Base-by-base conservation (phyloP, 2,329 filamentous ascomycete species). In the Ophiostoma quercus region DNA sequence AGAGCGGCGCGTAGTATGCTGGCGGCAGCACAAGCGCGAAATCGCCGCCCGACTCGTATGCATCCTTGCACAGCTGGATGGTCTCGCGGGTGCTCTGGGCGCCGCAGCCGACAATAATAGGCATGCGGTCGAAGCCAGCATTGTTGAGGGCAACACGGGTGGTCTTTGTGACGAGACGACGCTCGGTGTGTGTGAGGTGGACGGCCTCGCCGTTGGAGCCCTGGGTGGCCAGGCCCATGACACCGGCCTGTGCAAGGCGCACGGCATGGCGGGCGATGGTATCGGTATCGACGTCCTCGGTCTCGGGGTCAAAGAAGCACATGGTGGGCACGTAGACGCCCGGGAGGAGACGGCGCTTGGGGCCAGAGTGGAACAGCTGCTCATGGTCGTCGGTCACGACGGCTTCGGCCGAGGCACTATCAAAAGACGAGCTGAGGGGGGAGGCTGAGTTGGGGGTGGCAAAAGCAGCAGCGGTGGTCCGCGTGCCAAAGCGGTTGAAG, bases 201-300 rank as follows among this genome's bases (percentile, higher is more conserved):
- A 93, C 90, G 8, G 92, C 91, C 81, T 95, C 92, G 75, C 91
- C 91, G 76, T 94, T 94, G 76, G 89, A 92, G 66, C 91, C 91
- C 77, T 93, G 91, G 12, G 89, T 91, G 67, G 90, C 89, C 66
- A 94, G 83, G 25, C 91, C 90, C 19, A 88, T 85, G 60, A 94
- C 86, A 73, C 91, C 91, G 37, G 89, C 86, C 75, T 88, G 83
- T 66, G 90, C 91, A n/a, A 94, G 86, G 75, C 88, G 87, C 68
- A 91, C 84, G 51, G 90, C 87, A 76, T 86, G 82, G 68, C 81
- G 83, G 67, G 84, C 82, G 71, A 88, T 88, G 54, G 87, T 85
- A 47, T 81, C 79, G 14, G 85, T 82, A 76, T 92, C 90, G 69
- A 92, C 80, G 69, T 92, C 86, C 77, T 92, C 90, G 1, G 84